A percentile compares a stretch with the other conserved stretches of the same genome.
Evolutionary conservation across 768 basidiomycete species (phyloP).

Genomic region (Imleria badia): DNA sequence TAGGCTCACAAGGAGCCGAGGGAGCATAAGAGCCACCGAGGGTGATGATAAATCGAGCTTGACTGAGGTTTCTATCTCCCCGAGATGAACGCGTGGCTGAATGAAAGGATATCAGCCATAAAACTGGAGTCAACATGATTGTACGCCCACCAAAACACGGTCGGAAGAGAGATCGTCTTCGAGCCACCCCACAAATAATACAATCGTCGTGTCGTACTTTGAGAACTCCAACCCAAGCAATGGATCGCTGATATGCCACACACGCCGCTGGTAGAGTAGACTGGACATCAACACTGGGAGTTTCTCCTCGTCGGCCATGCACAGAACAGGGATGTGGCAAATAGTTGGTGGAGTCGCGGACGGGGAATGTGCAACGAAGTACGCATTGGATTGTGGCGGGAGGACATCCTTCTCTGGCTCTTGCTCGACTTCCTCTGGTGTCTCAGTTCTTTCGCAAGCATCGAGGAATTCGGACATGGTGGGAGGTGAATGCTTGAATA

Average conservation of each 20-base stretch:
- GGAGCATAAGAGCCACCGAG: neutral
- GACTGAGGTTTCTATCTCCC: neutral
- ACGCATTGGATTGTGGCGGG: neutral
- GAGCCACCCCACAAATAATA: conserved; percentile 4
- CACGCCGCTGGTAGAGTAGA: conserved; percentile 4
- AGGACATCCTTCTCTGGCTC: neutral
- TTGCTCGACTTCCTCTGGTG: neutral
- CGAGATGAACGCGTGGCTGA: conserved; percentile 9
- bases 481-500: neutral
- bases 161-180: neutral
- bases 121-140: too few species aligned
- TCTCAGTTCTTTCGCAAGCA: neutral
- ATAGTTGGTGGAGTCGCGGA: neutral
- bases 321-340: conserved; percentile 8
- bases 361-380: neutral
- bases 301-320: conserved; percentile 8
- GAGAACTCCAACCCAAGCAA: conserved; percentile 8
- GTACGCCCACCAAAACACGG: conserved; percentile 8
- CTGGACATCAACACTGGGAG: conserved; percentile 8
- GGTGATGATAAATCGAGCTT: conserved; percentile 5
- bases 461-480: conserved; percentile 7
- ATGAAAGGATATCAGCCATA: neutral
- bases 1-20: conserved; percentile 1
- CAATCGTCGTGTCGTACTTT: conserved; percentile 1
- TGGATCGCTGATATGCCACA: conserved; percentile 4